phyloP scores from a whole-genome alignment of 148 eudicot genomes.

The Mesembryanthemum crystallinum region DNA sequence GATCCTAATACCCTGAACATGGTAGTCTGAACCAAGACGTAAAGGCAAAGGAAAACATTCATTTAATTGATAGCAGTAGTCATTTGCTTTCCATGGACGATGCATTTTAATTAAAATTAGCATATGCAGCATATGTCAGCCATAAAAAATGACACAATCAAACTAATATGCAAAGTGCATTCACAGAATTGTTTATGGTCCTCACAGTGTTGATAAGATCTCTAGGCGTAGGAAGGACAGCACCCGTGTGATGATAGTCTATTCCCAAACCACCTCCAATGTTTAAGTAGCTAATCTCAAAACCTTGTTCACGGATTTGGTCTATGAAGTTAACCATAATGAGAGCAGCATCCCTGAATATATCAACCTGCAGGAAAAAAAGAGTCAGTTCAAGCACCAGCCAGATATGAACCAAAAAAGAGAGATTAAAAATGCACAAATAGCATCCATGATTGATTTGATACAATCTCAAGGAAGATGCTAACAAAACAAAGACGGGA shows the following conservation, averaged over 20 bases:
- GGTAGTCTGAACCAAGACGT: background rate
- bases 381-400: background rate
- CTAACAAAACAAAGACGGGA: no score
- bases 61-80: background rate
- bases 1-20: background rate
- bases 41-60: background rate
- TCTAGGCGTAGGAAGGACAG: slow-evolving; percentile 83
- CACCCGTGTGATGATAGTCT: slow-evolving; percentile 84
- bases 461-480: no score
- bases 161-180: background rate
- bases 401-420: background rate
- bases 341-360: slow-evolving; percentile 89
- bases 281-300: slow-evolving; percentile 77
- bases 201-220: slow-evolving; percentile 87
- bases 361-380: slow-evolving; percentile 58
- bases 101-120: no score
- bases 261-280: slow-evolving; percentile 98
- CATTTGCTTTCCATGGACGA: no score
- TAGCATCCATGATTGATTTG: background rate
- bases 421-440: background rate
- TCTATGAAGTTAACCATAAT: slow-evolving; percentile 89
- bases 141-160: background rate
- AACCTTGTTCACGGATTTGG: slow-evolving; percentile 85
- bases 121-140: background rate
- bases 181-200: slow-evolving; percentile 7